phyloP scores from a whole-genome alignment of 2,329 filamentous ascomycete species.

The Acrocalymma vagum region DNA sequence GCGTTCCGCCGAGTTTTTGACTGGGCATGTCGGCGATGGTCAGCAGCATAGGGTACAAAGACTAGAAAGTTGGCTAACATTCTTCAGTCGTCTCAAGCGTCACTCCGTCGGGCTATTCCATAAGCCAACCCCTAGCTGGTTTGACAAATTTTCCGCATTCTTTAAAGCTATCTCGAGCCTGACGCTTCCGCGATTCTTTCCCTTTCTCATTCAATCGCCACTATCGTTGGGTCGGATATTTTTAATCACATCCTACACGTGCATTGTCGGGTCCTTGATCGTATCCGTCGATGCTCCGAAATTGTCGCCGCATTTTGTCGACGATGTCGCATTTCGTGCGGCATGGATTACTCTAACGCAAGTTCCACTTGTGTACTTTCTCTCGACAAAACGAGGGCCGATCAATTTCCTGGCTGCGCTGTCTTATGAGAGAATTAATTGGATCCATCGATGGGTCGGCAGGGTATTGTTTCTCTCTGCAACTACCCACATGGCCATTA shows the following conservation, averaged over 20 bases:
- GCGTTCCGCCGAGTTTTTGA: not conserved
- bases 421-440: conserved; percentile 34
- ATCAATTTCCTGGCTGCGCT: conserved; percentile 26
- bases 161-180: conserved; percentile 12
- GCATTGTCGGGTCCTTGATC: conserved; percentile 15
- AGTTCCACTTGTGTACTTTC: conserved; percentile 34
- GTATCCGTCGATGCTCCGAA: conserved; percentile 30
- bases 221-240: conserved; percentile 17
- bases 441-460: conserved; percentile 34
- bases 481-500: conserved; percentile 32
- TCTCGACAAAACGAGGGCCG: conserved; percentile 34
- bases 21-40: conserved; percentile 24
- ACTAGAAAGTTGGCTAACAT: conserved; percentile 3
- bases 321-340: conserved; percentile 39
- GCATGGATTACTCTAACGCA: conserved; percentile 40
- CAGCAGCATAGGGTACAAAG: not conserved
- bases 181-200: conserved; percentile 7
- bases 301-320: conserved; percentile 30
- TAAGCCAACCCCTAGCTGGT: not conserved
- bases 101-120: not conserved
- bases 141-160: conserved; percentile 8
- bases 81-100: conserved; percentile 12
- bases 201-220: not conserved
- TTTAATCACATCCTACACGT: conserved; percentile 12
- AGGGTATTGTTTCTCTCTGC: conserved; percentile 33